phyloP scores from a whole-genome alignment of 805 yeast genomes.

The Candida easanensis region DNA sequence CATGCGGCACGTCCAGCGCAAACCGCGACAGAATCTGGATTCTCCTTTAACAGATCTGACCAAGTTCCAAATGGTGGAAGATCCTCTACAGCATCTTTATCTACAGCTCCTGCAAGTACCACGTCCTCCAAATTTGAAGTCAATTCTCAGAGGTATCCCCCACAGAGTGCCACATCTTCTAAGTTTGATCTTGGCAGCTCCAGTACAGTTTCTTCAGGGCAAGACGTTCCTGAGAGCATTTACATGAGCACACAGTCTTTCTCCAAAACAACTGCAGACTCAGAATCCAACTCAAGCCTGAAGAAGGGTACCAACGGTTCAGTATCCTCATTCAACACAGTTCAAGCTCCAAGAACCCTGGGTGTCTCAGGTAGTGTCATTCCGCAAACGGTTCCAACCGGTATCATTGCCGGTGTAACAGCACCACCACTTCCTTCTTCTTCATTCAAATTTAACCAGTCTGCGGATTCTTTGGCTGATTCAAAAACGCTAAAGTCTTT shows the following conservation, averaged over 20 bases:
- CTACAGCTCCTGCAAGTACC: slow-evolving; percentile 4
- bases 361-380: not conserved
- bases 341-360: not conserved
- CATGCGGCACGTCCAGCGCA: not conserved
- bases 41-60: slow-evolving; percentile 6
- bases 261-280: not conserved
- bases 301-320: not conserved
- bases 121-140: slow-evolving; percentile 4
- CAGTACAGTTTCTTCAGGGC: not conserved
- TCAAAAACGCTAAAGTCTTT: not conserved
- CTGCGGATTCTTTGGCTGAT: not conserved
- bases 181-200: slow-evolving; percentile 2
- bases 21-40: not conserved
- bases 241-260: slow-evolving; percentile 15
- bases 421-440: not conserved
- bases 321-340: not conserved
- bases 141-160: not conserved
- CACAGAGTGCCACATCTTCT: slow-evolving; percentile 4
- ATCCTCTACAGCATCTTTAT: not conserved
- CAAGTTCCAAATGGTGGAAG: not conserved
- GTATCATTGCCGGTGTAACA: not conserved
- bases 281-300: not conserved
- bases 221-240: slow-evolving; percentile 6
- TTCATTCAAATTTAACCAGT: not conserved
- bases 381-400: not conserved